These are phyloP conservation scores for Kluyveromyces nonfermentans DNA, from an alignment of 805 yeast genomes.

Conservation along the genomic window DNA sequence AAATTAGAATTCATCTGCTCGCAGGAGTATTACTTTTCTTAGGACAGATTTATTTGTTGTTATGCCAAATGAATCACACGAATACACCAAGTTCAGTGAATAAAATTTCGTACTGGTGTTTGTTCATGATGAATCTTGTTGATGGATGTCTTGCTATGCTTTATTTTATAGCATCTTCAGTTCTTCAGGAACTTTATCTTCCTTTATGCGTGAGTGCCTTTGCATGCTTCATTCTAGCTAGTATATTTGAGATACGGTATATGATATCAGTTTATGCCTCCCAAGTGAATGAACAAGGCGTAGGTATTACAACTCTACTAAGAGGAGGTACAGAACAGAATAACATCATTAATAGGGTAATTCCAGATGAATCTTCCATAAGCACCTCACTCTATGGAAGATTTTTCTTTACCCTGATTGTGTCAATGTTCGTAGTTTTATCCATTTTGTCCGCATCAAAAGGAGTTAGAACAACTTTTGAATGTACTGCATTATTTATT, in stretches of 20 bases:
- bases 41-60: conserved; percentile 45
- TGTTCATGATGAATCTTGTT: conserved; percentile 51
- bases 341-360: conserved; percentile 20
- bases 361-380: conserved; percentile 45
- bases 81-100: conserved; percentile 76
- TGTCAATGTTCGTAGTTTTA: conserved; percentile 46
- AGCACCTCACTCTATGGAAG: conserved; percentile 51
- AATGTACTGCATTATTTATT: conserved; percentile 40
- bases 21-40: conserved; percentile 38
- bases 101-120: conserved; percentile 58
- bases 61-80: conserved; percentile 61
- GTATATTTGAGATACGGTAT: conserved; percentile 68
- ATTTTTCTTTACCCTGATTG: conserved; percentile 44
- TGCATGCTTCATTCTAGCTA: conserved; percentile 56
- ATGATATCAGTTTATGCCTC: conserved; percentile 56
- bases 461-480: conserved; percentile 44
- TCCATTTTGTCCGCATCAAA: conserved; percentile 58
- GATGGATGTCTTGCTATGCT: conserved; percentile 65
- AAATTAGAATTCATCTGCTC: conserved; percentile 35
- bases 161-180: conserved; percentile 48
- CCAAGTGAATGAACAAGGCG: conserved; percentile 62
- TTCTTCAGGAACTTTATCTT: conserved; percentile 49
- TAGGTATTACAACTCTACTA: conserved; percentile 56
- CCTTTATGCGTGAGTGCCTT: conserved; percentile 64
- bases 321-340: conserved; percentile 37